Conservation (phyloP, 441 rosid species). For the Iberis amara region DNA sequence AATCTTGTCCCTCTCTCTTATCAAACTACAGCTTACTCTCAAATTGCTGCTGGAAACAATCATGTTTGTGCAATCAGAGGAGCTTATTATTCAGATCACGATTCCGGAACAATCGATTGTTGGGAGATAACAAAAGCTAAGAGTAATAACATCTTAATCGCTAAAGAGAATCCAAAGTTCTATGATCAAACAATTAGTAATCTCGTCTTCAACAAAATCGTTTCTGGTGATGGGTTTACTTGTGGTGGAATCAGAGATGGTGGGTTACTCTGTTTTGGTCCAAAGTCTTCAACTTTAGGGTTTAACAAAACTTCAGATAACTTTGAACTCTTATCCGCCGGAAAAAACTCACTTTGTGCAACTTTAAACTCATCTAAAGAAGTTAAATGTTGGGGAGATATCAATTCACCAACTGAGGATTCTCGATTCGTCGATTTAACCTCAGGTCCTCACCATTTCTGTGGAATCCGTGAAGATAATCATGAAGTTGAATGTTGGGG, state of each 20-base stretch:
- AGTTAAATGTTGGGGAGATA: constrained; percentile 63
- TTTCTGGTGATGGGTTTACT: constrained; percentile 79
- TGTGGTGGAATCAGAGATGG: constrained; percentile 74
- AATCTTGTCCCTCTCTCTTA: constrained; percentile 60
- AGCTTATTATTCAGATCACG: constrained; percentile 57
- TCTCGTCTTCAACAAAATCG: constrained; percentile 51
- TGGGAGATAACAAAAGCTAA: constrained; percentile 49
- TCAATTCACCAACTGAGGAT: constrained; percentile 28
- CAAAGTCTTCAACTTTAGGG: constrained; percentile 38
- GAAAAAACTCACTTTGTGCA: constrained; percentile 50
- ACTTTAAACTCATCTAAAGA: constrained; percentile 43
- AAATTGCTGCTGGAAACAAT: constrained; percentile 64
- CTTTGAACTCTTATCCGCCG: constrained; percentile 54
- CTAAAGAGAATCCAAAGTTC: constrained; percentile 35
- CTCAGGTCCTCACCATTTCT: constrained; percentile 70
- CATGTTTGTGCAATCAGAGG: constrained; percentile 85
- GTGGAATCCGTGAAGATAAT: constrained; percentile 74
- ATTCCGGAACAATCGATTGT: constrained; percentile 63
- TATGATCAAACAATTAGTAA: constrained; percentile 42
- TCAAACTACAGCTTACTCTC: constrained; percentile 49
- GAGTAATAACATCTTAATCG: constrained; percentile 36
- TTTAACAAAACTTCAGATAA: constrained; percentile 35
- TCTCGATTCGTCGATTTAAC: constrained; percentile 51
- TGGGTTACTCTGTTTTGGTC: constrained; percentile 78
- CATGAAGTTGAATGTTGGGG: constrained; percentile 92